phyloP scores from a whole-genome alignment of 2,329 filamentous ascomycete genomes.

The Waltergamsia citrina region DNA sequence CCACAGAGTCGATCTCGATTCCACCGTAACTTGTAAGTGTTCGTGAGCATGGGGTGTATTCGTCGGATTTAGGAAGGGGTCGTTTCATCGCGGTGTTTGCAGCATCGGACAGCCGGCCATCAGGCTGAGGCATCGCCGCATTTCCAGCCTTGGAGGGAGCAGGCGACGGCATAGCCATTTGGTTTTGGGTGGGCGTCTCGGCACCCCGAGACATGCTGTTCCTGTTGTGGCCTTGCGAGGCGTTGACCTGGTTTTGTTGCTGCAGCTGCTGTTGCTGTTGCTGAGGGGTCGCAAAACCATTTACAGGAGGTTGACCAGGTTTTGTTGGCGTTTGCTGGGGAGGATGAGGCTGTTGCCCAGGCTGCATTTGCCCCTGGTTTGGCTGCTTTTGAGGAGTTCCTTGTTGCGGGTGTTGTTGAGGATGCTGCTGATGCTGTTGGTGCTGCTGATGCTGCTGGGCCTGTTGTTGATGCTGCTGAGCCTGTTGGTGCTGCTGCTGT shows the following conservation, averaged over 20 bases:
- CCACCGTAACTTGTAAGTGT: conserved; percentile 58
- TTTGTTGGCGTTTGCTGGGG: conserved; percentile 29
- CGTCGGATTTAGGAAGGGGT: conserved; percentile 34
- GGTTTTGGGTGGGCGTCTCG: conserved; percentile 22
- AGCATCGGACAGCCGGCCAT: conserved; percentile 15
- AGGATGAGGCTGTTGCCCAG: too few relatives aligned
- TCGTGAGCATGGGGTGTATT: conserved; percentile 46
- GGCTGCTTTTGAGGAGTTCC: conserved; percentile 20
- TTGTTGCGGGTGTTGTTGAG: conserved; percentile 20
- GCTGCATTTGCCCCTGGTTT: conserved; percentile 32
- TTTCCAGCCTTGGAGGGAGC: conserved; percentile 30
- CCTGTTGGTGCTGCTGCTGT: conserved; percentile 19
- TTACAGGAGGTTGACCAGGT: conserved; percentile 24
- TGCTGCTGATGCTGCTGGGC: conserved; percentile 21
- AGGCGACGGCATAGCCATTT: conserved; percentile 17
- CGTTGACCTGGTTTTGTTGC: conserved; percentile 11
- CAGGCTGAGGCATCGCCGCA: conserved; percentile 27
- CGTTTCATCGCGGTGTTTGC: conserved; percentile 17
- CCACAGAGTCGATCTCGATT: conserved; percentile 52
- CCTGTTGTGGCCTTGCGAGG: conserved; percentile 28
- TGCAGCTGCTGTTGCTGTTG: conserved; percentile 4
- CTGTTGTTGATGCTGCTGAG: conserved; percentile 28
- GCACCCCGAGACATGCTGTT: conserved; percentile 43
- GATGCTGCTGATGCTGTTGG: conserved; percentile 20
- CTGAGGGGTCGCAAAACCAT: conserved; percentile 26